Base-by-base conservation (phyloP, 2,329 filamentous ascomycete species). In the Trichoderma afroharzianum region DNA sequence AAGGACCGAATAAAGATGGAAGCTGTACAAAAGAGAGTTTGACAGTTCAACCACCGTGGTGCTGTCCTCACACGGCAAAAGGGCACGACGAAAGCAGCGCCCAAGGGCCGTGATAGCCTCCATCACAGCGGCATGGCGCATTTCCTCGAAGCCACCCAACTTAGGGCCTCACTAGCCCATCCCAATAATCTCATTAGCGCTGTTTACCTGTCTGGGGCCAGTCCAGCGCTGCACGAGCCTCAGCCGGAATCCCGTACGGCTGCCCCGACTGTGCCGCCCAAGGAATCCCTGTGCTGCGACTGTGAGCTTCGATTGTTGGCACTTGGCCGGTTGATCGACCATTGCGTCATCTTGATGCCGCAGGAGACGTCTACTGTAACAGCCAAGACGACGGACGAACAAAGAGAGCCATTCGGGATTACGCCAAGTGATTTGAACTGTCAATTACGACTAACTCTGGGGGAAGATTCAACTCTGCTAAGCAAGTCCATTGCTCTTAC, bases 311-410 rank as follows among this genome's bases (percentile, higher is more conserved):
- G 36, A 32, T 14, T 32, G 30, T 43, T 36, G n/a, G 55, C 28
- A 39, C 61, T 68, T 61, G 66, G 55, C 55, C 66, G 61, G 55
- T 50, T 58, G 55, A 68, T 68, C 66, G 14, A n/a, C 36, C 39
- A 68, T 68, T 68, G 66, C 66, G 55, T 68, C 66, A 68, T 68
- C n/a, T n/a, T 15, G 28, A 30, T 61, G 21, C 14, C 8, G 24
- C 18, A 59, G 26, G 59, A 26, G 24, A 18, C 6, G 24, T 6
- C 21, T n/a, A 21, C 4, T 55, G 63, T 55, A 32, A 58, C 15
- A 21, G 58, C 33, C 21, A 30, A 61, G 26, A 55, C 28, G 33
- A 50, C 43, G 43, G 43, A 33, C 9, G 12, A 21, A 59, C 14
- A n/a, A 50, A 33, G 15, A 32, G 66, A 50, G 28, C 36, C 36